Conservation (phyloP, 768 basidiomycete species). For the Mycena maculata region DNA sequence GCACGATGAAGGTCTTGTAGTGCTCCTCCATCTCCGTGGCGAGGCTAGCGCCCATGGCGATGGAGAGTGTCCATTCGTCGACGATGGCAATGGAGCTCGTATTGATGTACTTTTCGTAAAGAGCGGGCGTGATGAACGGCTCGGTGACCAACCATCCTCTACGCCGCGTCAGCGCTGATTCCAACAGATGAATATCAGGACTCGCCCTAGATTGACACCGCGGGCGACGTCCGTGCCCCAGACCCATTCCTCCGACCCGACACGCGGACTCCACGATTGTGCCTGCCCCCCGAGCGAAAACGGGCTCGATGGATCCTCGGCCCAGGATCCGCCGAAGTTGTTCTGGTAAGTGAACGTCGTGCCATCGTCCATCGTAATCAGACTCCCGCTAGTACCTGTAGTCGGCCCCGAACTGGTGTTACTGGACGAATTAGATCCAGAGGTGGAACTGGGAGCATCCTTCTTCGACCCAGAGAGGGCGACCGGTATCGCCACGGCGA, state of each 20-base stretch:
- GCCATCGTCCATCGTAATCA: slow-evolving; percentile 79
- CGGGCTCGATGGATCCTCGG: slow-evolving; percentile 74
- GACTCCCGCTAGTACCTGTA: slow-evolving; percentile 74
- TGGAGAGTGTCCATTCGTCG: slow-evolving; percentile 83
- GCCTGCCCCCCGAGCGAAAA: slow-evolving; percentile 79
- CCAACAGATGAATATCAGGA: slow-evolving; percentile 15
- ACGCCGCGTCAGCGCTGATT: slow-evolving; percentile 29
- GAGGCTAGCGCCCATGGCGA: slow-evolving; percentile 74
- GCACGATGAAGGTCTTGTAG: slow-evolving; percentile 86
- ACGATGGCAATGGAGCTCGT: slow-evolving; percentile 56
- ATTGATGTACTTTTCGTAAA: slow-evolving; percentile 74
- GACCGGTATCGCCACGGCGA: slow-evolving; percentile 57
- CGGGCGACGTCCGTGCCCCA: slow-evolving; percentile 73
- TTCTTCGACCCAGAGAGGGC: slow-evolving; percentile 45
- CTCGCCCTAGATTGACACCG: slow-evolving; percentile 70
- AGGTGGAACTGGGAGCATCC: slow-evolving; percentile 24
- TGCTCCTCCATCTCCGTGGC: slow-evolving; percentile 79
- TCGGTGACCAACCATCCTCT: slow-evolving; percentile 74
- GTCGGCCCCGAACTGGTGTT: slow-evolving; percentile 39
- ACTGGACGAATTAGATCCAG: slow-evolving; percentile 22
- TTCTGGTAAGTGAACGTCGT: slow-evolving; percentile 84
- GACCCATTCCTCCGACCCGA: slow-evolving; percentile 77
- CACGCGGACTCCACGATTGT: slow-evolving; percentile 82
- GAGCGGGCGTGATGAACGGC: slow-evolving; percentile 78
- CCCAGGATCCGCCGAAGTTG: slow-evolving; percentile 86